A percentile compares a stretch with the other conserved stretches of the same genome.
Conservation (phyloP, 2,329 filamentous ascomycete species). For the Pseudocercospora eumusae region DNA sequence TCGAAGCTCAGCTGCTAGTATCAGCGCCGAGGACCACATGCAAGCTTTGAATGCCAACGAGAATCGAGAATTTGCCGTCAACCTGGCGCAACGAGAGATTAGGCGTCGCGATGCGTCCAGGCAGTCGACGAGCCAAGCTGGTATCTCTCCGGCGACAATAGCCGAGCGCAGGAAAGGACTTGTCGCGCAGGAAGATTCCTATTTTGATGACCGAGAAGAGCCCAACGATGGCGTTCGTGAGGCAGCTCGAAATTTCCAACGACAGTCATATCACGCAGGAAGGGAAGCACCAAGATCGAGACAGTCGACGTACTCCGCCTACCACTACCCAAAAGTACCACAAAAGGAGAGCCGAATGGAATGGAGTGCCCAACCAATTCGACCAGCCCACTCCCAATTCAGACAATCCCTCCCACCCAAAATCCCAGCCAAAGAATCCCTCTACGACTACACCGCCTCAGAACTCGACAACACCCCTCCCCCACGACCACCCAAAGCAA, state of each 20-base stretch:
- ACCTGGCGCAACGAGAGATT: constrained; percentile 73
- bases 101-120: constrained; percentile 64
- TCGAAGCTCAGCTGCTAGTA: constrained; percentile 24
- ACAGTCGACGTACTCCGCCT: constrained; percentile 31
- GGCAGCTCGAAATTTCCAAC: constrained; percentile 29
- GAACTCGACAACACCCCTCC: constrained; percentile 18
- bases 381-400: constrained; percentile 33
- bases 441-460: constrained; percentile 25
- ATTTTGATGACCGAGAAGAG: constrained; percentile 11
- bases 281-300: constrained; percentile 6
- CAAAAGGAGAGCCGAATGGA: constrained; percentile 42
- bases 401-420: constrained; percentile 30
- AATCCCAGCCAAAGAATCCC: constrained; percentile 35
- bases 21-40: constrained; percentile 19
- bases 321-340: constrained; percentile 51
- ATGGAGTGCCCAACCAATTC: constrained; percentile 35
- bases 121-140: constrained; percentile 53
- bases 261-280: constrained; percentile 17
- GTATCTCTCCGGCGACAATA: constrained; percentile 51
- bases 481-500: constrained; percentile 39
- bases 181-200: constrained; percentile 30
- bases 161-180: constrained; percentile 34
- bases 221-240: constrained; percentile 31
- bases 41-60: constrained; percentile 64
- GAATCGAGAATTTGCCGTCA: constrained; percentile 73